Evolutionary conservation across 169 alveolate genomes (phyloP), one percentile per base, ranked within the genome.

Genomic region (Condylostoma magnum): DNA sequence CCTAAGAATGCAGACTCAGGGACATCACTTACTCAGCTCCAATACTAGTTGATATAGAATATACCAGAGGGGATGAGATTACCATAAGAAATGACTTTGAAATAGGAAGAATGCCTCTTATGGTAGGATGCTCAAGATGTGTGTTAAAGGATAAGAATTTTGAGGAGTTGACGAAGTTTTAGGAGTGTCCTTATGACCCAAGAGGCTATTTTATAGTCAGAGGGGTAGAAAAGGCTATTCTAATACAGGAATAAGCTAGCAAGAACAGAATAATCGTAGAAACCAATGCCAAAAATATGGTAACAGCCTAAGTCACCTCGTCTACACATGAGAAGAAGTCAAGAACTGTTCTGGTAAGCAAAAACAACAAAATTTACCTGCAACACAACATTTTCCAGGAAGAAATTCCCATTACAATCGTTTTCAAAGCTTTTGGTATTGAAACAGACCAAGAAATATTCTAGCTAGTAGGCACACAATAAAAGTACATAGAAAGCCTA

Each of bases 181-280:
- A 90, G 6, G 97, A 94, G 73, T 92, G 97, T 57, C 95, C 97
- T 2, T 65, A 69, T 30, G 93, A 97, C 70, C 99, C 99, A 6
- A 99, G 99, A 56, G 99, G 99, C 22, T 99, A 98, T 85, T 98
- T 99, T 89, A 96, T 98, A 34, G 96, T 99, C 30, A 95, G 94
- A 82, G 99, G 99, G 10, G 97, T 97, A 2, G 99, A 98, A 83
- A 98, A 98, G 81, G 99, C 93, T 30, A 83, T 97, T 65, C 76
- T 98, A 73, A 98, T 98, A 96, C 99, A 98, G 84, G 99, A 99
- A 80, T 99, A 99, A 80, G 85, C 98, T 66, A 84, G 97, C 27
- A 95, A 97, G 89, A 97, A 98, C 84, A 84, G 99, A 65, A 98
- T 99, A 70, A 97, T 99, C 69, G 99, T 99, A 25, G 99, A 99